These are phyloP conservation scores for Paecilomyces fulvus DNA, from an alignment of 2,329 filamentous ascomycete species.

Conservation along the genomic window DNA sequence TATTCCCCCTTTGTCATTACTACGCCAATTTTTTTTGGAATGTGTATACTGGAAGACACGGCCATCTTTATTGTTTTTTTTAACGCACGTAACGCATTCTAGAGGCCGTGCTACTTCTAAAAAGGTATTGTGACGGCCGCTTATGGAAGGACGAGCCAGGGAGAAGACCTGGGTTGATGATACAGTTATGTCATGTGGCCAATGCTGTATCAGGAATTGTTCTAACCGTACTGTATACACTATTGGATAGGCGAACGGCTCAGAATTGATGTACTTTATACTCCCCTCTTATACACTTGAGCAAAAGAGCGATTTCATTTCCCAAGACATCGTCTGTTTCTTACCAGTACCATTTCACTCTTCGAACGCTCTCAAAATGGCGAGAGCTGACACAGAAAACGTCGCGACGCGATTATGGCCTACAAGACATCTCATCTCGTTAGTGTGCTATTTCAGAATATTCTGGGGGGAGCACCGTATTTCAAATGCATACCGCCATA, in stretches of 20 bases:
- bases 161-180: not conserved
- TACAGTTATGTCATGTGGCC: not conserved
- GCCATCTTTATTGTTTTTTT: not conserved
- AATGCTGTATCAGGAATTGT: slow-evolving; percentile 7
- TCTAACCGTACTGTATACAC: slow-evolving; percentile 11
- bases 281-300: slow-evolving; percentile 7
- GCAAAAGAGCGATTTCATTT: not conserved
- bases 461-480: not conserved
- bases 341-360: slow-evolving; percentile 10
- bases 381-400: slow-evolving; percentile 29
- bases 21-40: not conserved
- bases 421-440: slow-evolving; percentile 7
- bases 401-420: slow-evolving; percentile 35
- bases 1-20: not conserved
- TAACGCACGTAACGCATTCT: not conserved
- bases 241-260: slow-evolving; percentile 10
- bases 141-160: not conserved
- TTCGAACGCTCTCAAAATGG: slow-evolving; percentile 31
- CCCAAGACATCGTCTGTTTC: not conserved
- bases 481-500: slow-evolving; percentile 31
- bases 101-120: not conserved
- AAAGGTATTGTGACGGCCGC: not conserved
- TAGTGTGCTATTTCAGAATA: not conserved
- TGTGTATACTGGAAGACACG: not conserved
- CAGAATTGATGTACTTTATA: slow-evolving; percentile 5